Percentiles rank a stretch among this genome's conserved stretches.
Evolutionary conservation across 495 filamentous ascomycete genomes (phyloP).

Genomic region (Evernia prunastri): DNA sequence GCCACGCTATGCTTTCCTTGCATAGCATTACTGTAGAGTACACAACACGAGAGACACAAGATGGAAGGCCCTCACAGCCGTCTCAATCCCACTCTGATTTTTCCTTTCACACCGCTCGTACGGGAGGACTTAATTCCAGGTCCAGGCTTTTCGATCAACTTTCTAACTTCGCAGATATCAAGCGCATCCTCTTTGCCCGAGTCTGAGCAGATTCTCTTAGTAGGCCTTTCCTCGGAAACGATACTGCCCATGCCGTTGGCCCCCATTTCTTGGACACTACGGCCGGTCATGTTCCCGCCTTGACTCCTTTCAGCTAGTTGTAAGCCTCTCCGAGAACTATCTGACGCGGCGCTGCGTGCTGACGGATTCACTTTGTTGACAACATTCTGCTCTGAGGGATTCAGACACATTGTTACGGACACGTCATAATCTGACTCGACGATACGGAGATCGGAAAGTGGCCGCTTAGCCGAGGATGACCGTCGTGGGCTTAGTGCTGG

Average conservation of each 20-base stretch:
- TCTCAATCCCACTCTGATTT: slow-evolving; percentile 14
- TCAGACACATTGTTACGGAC: slow-evolving; percentile 24
- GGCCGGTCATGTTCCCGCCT: slow-evolving; percentile 24
- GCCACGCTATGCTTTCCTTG: slow-evolving; percentile 2
- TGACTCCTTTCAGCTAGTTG: slow-evolving; percentile 32
- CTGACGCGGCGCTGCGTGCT: slow-evolving; percentile 23
- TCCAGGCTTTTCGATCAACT: neutral
- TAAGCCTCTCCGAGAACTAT: slow-evolving; percentile 28
- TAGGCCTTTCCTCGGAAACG: slow-evolving; percentile 8
- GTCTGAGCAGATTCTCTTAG: slow-evolving; percentile 29
- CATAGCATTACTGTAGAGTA: neutral
- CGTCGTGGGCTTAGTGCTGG: slow-evolving; percentile 34
- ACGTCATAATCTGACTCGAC: slow-evolving; percentile 16
- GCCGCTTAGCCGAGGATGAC: slow-evolving; percentile 37
- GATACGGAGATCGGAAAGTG: slow-evolving; percentile 32
- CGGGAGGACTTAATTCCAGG: slow-evolving; percentile 8
- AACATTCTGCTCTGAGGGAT: slow-evolving; percentile 41
- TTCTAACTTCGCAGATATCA: neutral
- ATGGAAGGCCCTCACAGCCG: neutral
- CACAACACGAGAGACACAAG: neutral
- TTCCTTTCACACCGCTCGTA: slow-evolving; percentile 5
- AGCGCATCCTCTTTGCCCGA: slow-evolving; percentile 29
- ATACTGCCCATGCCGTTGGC: slow-evolving; percentile 22
- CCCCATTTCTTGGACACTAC: slow-evolving; percentile 16
- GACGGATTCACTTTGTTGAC: slow-evolving; percentile 29